These are phyloP conservation scores for Fusarium ramigenum DNA, from an alignment of 2,329 filamentous ascomycete species.

Conservation along the genomic window DNA sequence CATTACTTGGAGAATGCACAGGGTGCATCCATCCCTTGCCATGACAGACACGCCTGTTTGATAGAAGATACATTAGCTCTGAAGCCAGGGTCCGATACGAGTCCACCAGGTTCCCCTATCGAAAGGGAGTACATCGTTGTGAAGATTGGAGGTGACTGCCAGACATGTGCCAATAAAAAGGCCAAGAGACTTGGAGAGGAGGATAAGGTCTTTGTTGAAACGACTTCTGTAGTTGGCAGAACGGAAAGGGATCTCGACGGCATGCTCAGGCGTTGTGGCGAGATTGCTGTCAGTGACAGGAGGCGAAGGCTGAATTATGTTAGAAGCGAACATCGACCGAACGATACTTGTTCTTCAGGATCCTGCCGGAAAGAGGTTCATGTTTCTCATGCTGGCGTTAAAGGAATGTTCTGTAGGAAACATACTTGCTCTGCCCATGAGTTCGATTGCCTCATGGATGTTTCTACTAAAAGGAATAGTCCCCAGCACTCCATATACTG, in stretches of 20 bases:
- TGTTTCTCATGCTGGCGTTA: background rate
- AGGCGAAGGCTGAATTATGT: background rate
- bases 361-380: background rate
- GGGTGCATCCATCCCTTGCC: background rate
- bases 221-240: background rate
- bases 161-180: background rate
- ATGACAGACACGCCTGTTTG: constrained; percentile 1
- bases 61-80: background rate
- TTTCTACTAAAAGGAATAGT: background rate
- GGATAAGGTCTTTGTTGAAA: background rate
- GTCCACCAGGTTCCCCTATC: background rate
- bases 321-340: background rate
- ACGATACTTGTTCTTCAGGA: constrained; percentile 11
- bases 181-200: background rate
- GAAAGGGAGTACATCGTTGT: background rate
- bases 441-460: constrained; percentile 22
- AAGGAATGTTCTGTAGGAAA: constrained; percentile 25
- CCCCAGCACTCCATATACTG: constrained; percentile 4
- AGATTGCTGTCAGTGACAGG: background rate
- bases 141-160: background rate
- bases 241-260: background rate
- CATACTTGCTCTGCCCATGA: constrained; percentile 32
- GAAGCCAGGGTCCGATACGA: background rate
- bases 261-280: background rate
- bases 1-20: background rate